A percentile compares a stretch with the other conserved stretches of the same genome.
Conservation (phyloP, 148 eudicot genomes). For the Arctostaphylos glauca region DNA sequence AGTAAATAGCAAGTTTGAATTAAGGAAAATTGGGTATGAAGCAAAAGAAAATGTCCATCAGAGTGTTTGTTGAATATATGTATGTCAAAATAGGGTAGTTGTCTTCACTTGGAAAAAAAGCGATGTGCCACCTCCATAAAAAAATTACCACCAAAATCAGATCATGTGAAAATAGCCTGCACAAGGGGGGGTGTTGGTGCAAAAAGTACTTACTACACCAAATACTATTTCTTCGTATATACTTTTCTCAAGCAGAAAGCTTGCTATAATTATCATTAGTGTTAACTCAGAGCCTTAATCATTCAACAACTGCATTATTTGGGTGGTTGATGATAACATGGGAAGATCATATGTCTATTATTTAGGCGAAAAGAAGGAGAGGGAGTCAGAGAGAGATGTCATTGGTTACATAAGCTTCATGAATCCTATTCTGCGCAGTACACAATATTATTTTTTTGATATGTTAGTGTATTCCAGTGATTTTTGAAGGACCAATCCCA, state of each 20-base stretch:
- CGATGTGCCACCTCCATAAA: constrained; percentile 8
- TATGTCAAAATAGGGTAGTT: not conserved
- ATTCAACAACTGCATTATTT: constrained; percentile 5
- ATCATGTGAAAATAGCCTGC: not conserved
- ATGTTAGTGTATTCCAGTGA: too few relatives aligned
- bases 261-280: constrained; percentile 14
- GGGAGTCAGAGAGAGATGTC: too few relatives aligned
- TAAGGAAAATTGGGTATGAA: not conserved
- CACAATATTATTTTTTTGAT: too few relatives aligned
- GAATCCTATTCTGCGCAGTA: too few relatives aligned
- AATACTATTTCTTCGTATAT: constrained; percentile 16
- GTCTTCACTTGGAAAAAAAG: constrained; percentile 24
- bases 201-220: not conserved
- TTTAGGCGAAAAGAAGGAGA: too few relatives aligned
- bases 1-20: not conserved
- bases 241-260: constrained; percentile 32
- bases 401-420: too few relatives aligned
- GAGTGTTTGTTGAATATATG: not conserved
- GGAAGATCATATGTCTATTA: not conserved
- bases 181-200: constrained; percentile 8
- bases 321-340: constrained; percentile 12
- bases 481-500: too few relatives aligned
- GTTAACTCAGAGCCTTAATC: constrained; percentile 8
- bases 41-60: not conserved
- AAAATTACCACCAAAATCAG: not conserved